These are phyloP conservation scores for Polychaeton citri DNA, from an alignment of 2,329 filamentous ascomycete species.

Conservation along the genomic window DNA sequence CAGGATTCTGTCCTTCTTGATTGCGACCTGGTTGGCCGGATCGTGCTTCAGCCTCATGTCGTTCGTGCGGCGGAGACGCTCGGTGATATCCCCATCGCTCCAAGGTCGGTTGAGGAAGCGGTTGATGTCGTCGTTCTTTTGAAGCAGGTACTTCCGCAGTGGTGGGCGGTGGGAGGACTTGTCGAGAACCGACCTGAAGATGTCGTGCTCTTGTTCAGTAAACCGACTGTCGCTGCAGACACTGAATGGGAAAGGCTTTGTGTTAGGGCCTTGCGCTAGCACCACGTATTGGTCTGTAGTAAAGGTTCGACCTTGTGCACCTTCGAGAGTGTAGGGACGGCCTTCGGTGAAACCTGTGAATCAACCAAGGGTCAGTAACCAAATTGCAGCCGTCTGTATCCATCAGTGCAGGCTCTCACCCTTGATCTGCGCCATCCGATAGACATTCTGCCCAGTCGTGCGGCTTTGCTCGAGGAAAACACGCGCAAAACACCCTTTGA, in stretches of 20 bases:
- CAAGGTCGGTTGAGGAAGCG: constrained; percentile 64
- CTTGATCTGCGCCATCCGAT: constrained; percentile 81
- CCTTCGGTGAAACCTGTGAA: constrained; percentile 62
- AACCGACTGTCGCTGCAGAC: constrained; percentile 76
- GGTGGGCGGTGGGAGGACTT: constrained; percentile 62
- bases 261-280: constrained; percentile 68
- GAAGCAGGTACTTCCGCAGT: constrained; percentile 52
- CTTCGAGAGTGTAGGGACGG: constrained; percentile 68
- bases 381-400: too few relatives aligned
- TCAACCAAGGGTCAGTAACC: too few relatives aligned
- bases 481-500: constrained; percentile 73
- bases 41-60: constrained; percentile 44
- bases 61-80: constrained; percentile 61
- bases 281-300: constrained; percentile 76
- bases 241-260: constrained; percentile 80
- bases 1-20: constrained; percentile 54
- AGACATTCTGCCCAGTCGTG: constrained; percentile 59
- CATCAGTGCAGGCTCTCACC: too few relatives aligned
- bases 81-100: constrained; percentile 69
- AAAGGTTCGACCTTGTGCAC: constrained; percentile 59
- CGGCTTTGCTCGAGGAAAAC: constrained; percentile 70
- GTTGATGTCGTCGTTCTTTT: constrained; percentile 73
- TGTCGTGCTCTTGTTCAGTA: constrained; percentile 65
- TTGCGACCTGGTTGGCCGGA: constrained; percentile 44
- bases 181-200: constrained; percentile 62